Evolutionary conservation across 164 flowering plant species (phyloP).

Genomic region (Umbilicus rupestris): DNA sequence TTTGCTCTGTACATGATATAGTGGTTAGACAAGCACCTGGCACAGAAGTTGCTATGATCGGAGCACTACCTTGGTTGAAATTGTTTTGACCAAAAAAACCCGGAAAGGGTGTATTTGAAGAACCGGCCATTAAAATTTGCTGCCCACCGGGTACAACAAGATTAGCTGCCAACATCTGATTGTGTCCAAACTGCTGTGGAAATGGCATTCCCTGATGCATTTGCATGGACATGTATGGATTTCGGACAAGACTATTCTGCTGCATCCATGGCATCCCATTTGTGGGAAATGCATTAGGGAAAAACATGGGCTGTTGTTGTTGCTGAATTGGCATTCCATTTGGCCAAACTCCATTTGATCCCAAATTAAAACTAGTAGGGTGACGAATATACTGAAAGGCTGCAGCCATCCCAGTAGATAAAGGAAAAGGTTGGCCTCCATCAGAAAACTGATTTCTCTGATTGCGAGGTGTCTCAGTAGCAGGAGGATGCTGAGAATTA

Average conservation of each 20-base stretch:
- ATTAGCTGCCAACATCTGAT: constrained; percentile 20
- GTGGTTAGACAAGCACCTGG: constrained; percentile 3
- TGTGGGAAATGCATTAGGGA: constrained; percentile 27
- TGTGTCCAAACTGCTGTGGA: constrained; percentile 39
- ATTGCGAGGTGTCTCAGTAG: background rate
- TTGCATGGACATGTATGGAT: constrained; percentile 27
- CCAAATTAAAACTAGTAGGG: background rate
- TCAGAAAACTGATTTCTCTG: background rate
- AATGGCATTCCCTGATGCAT: constrained; percentile 22
- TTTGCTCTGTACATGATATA: background rate
- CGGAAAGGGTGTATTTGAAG: constrained; percentile 24
- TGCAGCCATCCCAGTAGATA: background rate
- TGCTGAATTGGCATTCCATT: constrained; percentile 20
- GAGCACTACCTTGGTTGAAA: constrained; percentile 9
- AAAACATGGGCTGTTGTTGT: constrained; percentile 19
- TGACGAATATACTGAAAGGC: background rate
- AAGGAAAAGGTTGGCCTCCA: constrained; percentile 4
- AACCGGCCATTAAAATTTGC: constrained; percentile 22
- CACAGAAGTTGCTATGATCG: background rate
- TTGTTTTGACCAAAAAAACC: constrained; percentile 26
- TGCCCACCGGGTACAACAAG: constrained; percentile 23
- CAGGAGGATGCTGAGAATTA: constrained; percentile 1
- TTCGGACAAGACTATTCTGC: constrained; percentile 19
- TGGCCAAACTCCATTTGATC: constrained; percentile 4
- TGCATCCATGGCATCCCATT: constrained; percentile 31